Base-by-base conservation (phyloP, 2,329 filamentous ascomycete genomes). In the Fusarium agapanthi region DNA sequence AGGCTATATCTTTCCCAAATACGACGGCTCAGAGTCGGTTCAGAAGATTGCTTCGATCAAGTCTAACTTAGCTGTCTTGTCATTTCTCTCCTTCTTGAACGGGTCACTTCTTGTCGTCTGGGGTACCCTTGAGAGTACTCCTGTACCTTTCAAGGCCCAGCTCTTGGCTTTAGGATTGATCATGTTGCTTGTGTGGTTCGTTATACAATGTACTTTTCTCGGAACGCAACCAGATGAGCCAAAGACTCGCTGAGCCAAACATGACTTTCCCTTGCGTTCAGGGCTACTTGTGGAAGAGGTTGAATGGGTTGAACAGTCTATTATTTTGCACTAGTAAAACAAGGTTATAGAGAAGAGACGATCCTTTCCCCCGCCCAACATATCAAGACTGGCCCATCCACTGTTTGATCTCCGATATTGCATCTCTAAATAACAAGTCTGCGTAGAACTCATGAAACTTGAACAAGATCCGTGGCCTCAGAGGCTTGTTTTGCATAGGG, bases 361-460 rank as follows among this genome's bases (percentile, higher is more conserved):
- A 20, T 61, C 13, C 32, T 35, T 38, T 37, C 15, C n/a, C 15
- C 16, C 4, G 2, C 14, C 12, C 14, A 15, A 34, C 3, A 41
- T 7, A 41, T 56, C 40, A 47, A 24, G 45, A 34, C 24, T n/a
- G 55, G 5, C 41, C 41, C 51, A 72, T 70, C 72, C 66, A 74
- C 4, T 28, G 35, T 24, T 72, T 69, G 11, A 79, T 65, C 24
- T 76, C 72, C 0, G 74, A 53, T 30, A 80, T 55, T 3, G 70
- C 76, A 3, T 80, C 77, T 15, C 75, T 68, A 22, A 80, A 80
- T 2, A 80, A 34, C 3, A 76, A 38, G 38, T 75, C 68, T 4
- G 76, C 73, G 47, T 80, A 80, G 1, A 56, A 24, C 22, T 71
- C 60, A 44, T 80, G 79, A 22, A 80, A 78, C 5, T 22, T 22